Evolutionary conservation across 1,284 basidiomycete species (phyloP).

Genomic region (Boletus subluridellus): DNA sequence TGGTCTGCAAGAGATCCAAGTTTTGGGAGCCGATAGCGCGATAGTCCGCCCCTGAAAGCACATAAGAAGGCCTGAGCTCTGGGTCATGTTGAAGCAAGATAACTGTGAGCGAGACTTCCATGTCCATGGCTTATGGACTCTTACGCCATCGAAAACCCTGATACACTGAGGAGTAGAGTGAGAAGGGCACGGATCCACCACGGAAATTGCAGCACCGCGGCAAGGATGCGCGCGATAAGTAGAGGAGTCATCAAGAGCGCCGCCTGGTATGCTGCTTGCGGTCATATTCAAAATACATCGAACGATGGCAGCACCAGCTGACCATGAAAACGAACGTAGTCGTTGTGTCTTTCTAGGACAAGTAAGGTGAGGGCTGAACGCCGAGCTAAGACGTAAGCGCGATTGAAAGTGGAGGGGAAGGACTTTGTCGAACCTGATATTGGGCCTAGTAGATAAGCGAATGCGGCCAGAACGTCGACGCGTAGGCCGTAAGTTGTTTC

Average conservation of each 20-base stretch:
- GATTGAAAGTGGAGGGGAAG: neutral
- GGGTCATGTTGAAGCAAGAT: constrained; percentile 2
- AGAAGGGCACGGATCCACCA: constrained; percentile 47
- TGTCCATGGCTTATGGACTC: constrained; percentile 24
- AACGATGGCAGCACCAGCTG: constrained; percentile 20
- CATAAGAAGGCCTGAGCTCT: constrained; percentile 66
- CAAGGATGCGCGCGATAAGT: constrained; percentile 57
- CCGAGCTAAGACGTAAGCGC: constrained; percentile 1
- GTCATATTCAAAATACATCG: constrained; percentile 4
- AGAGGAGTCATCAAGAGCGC: constrained; percentile 69
- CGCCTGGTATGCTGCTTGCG: constrained; percentile 70
- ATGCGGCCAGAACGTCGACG: constrained; percentile 67
- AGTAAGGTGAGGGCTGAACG: constrained; percentile 61
- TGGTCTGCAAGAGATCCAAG: constrained; percentile 69
- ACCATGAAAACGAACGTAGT: constrained; percentile 81
- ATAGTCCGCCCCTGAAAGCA: constrained; percentile 52
- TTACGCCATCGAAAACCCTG: constrained; percentile 56
- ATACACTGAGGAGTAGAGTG: constrained; percentile 43
- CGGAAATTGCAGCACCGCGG: constrained; percentile 50
- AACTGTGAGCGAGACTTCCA: constrained; percentile 7
- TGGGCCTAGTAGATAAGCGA: constrained; percentile 69
- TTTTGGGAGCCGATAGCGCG: constrained; percentile 58
- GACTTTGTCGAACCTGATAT: constrained; percentile 56
- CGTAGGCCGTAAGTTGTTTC: constrained; percentile 66
- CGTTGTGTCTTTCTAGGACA: constrained; percentile 75